These are phyloP conservation scores for Gastrodia elata DNA, from an alignment of 106 monocot genomes.

Conservation along the genomic window DNA sequence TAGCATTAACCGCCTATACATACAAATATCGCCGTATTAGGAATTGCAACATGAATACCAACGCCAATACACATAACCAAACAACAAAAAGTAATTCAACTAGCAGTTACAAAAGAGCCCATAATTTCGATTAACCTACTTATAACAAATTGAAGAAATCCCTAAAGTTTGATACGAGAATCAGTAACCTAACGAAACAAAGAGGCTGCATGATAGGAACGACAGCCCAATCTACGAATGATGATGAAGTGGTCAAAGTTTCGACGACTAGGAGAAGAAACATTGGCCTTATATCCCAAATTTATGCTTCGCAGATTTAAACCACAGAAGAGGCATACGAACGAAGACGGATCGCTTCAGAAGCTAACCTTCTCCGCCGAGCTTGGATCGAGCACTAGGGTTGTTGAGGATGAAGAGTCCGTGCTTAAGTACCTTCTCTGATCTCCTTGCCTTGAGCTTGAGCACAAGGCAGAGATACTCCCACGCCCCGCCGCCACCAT, in stretches of 20 bases:
- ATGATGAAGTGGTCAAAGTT: neutral
- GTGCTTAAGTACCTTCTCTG: slow-evolving; percentile 59
- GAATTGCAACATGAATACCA: neutral
- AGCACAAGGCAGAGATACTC: slow-evolving; percentile 87
- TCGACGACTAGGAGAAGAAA: neutral
- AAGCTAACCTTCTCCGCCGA: slow-evolving; percentile 56
- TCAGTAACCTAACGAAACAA: neutral
- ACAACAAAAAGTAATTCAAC: neutral
- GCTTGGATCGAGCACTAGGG: slow-evolving; percentile 56
- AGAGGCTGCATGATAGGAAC: neutral
- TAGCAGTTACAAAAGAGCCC: neutral
- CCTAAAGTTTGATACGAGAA: neutral
- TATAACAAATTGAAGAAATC: neutral
- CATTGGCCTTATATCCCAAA: neutral
- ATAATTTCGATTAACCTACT: neutral
- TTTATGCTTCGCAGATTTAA: neutral
- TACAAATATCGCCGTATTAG: neutral
- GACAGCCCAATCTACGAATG: neutral
- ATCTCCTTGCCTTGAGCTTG: slow-evolving; percentile 62
- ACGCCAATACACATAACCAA: neutral
- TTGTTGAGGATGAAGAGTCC: slow-evolving; percentile 72
- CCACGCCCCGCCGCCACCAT: slow-evolving; percentile 77
- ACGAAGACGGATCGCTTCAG: neutral
- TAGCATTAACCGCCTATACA: neutral
- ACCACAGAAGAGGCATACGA: neutral